These are phyloP conservation scores for Leishmania guyanensis DNA, from an alignment of 208 protist species.

Conservation along the genomic window DNA sequence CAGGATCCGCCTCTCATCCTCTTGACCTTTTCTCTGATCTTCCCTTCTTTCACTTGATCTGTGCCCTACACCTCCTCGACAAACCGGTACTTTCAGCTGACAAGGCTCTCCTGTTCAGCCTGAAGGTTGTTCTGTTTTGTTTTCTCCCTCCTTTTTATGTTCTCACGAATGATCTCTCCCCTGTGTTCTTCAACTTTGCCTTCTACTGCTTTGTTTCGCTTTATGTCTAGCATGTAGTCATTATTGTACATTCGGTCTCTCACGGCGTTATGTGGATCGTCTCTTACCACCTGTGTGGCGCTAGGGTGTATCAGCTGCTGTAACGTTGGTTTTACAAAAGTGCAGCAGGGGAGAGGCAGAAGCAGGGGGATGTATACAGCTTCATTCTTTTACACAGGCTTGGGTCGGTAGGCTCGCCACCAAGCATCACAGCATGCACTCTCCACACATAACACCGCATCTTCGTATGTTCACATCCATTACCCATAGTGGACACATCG, in stretches of 20 bases:
- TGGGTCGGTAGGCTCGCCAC: neutral
- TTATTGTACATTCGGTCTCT: neutral
- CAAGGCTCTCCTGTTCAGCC: neutral
- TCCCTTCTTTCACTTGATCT: slow-evolving; percentile 3
- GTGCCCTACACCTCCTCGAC: neutral
- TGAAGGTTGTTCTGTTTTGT: neutral
- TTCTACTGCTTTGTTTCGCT: slow-evolving; percentile 4
- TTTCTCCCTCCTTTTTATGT: neutral
- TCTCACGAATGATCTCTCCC: slow-evolving; percentile 7
- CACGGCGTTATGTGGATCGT: neutral
- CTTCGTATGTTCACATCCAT: neutral
- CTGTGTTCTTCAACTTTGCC: slow-evolving; percentile 8
- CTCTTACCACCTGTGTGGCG: neutral
- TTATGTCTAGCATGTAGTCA: neutral
- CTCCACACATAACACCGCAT: neutral
- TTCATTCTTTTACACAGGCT: neutral
- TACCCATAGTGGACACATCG: neutral
- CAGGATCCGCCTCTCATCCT: neutral
- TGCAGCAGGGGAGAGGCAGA: neutral
- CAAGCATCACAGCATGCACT: neutral
- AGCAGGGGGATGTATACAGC: neutral
- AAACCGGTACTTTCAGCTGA: slow-evolving; percentile 6
- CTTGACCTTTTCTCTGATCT: neutral
- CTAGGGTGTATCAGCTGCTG: neutral
- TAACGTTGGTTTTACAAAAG: neutral